Percentiles rank a stretch among this genome's conserved stretches.
These are phyloP conservation scores for Acanthochlamys bracteata DNA, from an alignment of 106 monocot species.

Conservation along the genomic window DNA sequence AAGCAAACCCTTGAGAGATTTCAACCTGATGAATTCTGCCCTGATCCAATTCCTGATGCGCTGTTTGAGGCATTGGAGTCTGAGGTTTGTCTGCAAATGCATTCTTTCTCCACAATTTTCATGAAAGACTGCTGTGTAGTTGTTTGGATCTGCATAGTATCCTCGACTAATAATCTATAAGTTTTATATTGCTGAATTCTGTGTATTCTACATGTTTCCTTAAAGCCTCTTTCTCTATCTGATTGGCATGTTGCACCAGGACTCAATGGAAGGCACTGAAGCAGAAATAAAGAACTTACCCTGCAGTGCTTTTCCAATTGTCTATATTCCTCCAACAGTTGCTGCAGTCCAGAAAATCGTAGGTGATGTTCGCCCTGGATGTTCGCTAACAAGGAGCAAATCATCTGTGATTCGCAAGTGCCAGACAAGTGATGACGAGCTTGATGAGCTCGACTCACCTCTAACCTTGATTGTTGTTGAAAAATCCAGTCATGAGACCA, in stretches of 20 bases:
- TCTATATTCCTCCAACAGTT: slow-evolving; percentile 49
- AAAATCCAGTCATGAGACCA: slow-evolving; percentile 10
- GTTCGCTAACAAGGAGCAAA: slow-evolving; percentile 24
- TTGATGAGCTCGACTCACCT: slow-evolving; percentile 73
- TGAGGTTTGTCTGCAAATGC: slow-evolving; percentile 39
- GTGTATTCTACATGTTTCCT: too few species aligned
- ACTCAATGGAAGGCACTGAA: slow-evolving; percentile 16
- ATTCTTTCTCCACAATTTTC: background rate
- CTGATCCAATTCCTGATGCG: slow-evolving; percentile 47
- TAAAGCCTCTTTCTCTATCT: too few species aligned
- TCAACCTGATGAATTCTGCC: slow-evolving; percentile 84
- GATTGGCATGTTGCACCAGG: slow-evolving; percentile 19
- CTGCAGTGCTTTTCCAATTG: slow-evolving; percentile 37
- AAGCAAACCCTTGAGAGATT: slow-evolving; percentile 59
- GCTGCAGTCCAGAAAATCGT: slow-evolving; percentile 31
- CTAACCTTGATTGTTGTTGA: slow-evolving; percentile 37
- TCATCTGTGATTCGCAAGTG: slow-evolving; percentile 58
- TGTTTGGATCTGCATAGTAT: too few species aligned
- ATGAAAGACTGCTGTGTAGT: background rate
- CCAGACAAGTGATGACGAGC: slow-evolving; percentile 82
- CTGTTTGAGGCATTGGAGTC: slow-evolving; percentile 63
- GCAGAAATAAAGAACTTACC: slow-evolving; percentile 41
- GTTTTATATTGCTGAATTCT: background rate
- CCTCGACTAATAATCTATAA: too few species aligned
- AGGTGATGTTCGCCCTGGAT: slow-evolving; percentile 21